Evolutionary conservation across 345 rosid genomes (phyloP), one percentile per base, ranked within the genome.

Genomic region (Lepidium sativum): DNA sequence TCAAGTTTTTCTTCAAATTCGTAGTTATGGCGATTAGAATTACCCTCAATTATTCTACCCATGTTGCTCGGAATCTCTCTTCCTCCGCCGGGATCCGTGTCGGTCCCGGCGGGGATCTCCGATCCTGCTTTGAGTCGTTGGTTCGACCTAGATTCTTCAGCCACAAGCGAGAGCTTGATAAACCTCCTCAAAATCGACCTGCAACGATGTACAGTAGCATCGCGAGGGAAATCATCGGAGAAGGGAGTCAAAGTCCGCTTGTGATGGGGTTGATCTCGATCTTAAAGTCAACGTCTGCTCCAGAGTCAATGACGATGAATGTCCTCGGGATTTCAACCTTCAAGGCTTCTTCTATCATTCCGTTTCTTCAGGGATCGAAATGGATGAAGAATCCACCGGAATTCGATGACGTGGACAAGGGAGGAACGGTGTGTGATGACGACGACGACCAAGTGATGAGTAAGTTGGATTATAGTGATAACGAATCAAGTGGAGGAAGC

Each of bases 21-120:
- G 59, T 65, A 25, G 2, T 20, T 1, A 90, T 90, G 98, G 98
- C 98, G 71, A 72, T 91, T 12, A 77, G 95, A 12, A 83, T 80
- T 9, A 81, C 92, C 64, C 20, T 86, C 54, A 69, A 79, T 43
- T 85, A 67, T 72, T 86, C 98, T 77, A 77, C 84, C 70, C 82
- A 78, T 74, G 80, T 73, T 62, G 92, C 86, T 65, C 83, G 82
- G 14, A 83, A 77, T 66, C 58, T 88, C 32, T 82, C 84, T 32
- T 45, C 21, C 33, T 44, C 83, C 72, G 85, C 87, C 80, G 79
- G 82, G n/a, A 40, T 35, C 40, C 87, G 88, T 33, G 67, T 71
- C 14, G 77, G 81, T 39, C 56, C 41, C 54, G 77, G 82, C 76
- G 75, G 69, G 9, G 69, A 75, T 57, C 74, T 80, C 62, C 84